phyloP scores from a whole-genome alignment of 139 green algal species.

The Chlamydomonas incerta region DNA sequence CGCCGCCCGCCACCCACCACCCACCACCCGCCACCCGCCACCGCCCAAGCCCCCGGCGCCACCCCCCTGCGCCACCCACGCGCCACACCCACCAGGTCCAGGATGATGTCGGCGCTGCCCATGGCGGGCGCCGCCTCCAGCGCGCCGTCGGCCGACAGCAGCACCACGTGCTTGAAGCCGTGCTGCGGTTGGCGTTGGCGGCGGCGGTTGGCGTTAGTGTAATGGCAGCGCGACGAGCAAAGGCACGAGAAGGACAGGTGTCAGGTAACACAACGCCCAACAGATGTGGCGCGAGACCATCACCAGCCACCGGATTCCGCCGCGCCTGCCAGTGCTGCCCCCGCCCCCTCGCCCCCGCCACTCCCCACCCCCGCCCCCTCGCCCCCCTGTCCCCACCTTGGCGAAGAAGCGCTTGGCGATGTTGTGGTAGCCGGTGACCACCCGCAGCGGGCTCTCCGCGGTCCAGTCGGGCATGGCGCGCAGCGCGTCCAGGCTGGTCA shows the following conservation, averaged over 20 bases:
- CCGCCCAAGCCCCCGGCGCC: background rate
- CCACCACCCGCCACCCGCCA: background rate
- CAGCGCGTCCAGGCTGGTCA: conserved; percentile 82
- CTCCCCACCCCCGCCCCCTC: too few relatives aligned
- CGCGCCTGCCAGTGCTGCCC: too few relatives aligned
- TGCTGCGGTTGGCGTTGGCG: background rate
- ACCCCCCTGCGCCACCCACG: background rate
- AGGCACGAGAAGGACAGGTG: too few relatives aligned
- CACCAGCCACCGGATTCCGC: too few relatives aligned
- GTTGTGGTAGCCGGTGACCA: conserved; percentile 74
- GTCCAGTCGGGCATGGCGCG: conserved; percentile 87
- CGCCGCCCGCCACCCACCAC: too few relatives aligned
- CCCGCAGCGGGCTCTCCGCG: conserved; percentile 79
- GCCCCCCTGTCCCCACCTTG: conserved; percentile 20
- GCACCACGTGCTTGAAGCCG: conserved; percentile 88
- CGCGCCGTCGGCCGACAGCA: conserved; percentile 91
- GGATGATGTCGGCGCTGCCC: conserved; percentile 97
- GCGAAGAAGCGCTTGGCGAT: conserved; percentile 85
- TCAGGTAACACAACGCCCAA: too few relatives aligned
- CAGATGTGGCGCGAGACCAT: too few relatives aligned
- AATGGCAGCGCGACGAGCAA: too few relatives aligned
- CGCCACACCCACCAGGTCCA: conserved; percentile 86
- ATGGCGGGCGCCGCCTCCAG: conserved; percentile 97
- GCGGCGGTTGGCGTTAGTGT: too few relatives aligned
- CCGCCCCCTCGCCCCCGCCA: too few relatives aligned